Percentiles rank a stretch among this genome's conserved stretches.
phyloP scores from a whole-genome alignment of 1,139 yeast species.

The Sugiyamaella paludigena region DNA sequence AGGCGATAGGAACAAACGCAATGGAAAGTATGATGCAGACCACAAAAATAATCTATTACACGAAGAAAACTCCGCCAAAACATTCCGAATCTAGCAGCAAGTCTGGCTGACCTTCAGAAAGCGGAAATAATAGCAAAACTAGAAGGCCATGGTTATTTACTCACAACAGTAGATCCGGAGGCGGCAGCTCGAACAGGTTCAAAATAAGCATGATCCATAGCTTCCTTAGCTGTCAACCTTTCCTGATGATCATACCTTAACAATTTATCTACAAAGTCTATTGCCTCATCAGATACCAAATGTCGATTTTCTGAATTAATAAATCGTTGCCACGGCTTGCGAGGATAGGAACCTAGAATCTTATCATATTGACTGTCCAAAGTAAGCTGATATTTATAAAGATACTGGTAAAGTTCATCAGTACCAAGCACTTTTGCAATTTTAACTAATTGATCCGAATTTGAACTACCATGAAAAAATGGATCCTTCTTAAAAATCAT shows the following conservation, averaged over 20 bases:
- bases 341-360: constrained; percentile 66
- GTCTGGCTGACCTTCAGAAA: background rate
- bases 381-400: constrained; percentile 70
- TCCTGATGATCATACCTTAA: constrained; percentile 92
- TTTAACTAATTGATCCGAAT: constrained; percentile 93
- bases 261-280: constrained; percentile 80
- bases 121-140: no score
- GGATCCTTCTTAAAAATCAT: constrained; percentile 96
- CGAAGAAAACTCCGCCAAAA: no score
- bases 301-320: constrained; percentile 71
- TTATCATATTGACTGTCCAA: constrained; percentile 83
- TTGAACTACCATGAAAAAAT: constrained; percentile 94
- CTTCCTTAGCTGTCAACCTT: constrained; percentile 90
- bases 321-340: constrained; percentile 87
- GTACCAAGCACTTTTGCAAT: constrained; percentile 93
- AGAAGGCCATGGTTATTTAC: no score
- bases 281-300: constrained; percentile 65
- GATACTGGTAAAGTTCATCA: constrained; percentile 70
- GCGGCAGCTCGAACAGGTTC: constrained; percentile 35
- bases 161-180: constrained; percentile 7
- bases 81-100: no score
- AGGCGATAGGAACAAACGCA: no score
- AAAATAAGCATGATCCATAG: constrained; percentile 83
- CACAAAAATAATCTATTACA: no score
- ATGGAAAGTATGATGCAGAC: no score